Base-by-base conservation (phyloP, 1,284 basidiomycete species). In the Vanrija sp. region DNA sequence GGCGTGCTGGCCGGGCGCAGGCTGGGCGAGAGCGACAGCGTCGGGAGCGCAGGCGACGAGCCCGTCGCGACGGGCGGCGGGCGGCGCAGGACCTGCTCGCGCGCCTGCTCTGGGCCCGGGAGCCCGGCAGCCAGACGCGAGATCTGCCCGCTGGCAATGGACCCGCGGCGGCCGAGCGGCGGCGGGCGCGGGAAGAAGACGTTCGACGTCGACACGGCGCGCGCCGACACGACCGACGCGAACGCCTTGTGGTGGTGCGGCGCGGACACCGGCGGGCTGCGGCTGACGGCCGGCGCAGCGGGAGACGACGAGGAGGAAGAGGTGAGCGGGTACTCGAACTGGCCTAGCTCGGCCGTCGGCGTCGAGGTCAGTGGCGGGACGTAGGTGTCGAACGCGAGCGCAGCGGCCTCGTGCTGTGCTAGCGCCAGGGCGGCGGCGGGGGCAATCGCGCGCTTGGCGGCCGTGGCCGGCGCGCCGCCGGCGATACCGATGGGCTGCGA, bases 311-410 rank as follows among this genome's bases (percentile, higher is more conserved):
- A 14, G 38, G 54, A 18, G 15, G 26, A 19, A 26, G 49, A 29
- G 28, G 44, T 23, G 18, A 49, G 52, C 28, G 68, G 68, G 52
- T 70, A 70, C 54, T 70, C 68, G 59, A 70, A 70, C 12, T 61
- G 61, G 10, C 68, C 68, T 43, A 67, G 60, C 47, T 70, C 68
- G 3, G 64, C 62, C 1, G 64, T 64, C 6, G 68, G 68, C 7
- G 68, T 70, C 25, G 65, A 59, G 2, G 29, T 29, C 19, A 38
- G 46, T n/a, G 38, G 38, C n/a, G 43, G 21, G n/a, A 38, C 8
- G 46, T 28, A 46, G 26, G 12, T 9, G 26, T 10, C 18, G 29
- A 16, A 47, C 34, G 34, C 12, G 34, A 18, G 21, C 3, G 21
- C 21, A 2, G 21, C 21, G 21, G 21, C 38, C 16, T 34, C 23